Conservation (phyloP, 345 rosid species). For the Turnera subulata region DNA sequence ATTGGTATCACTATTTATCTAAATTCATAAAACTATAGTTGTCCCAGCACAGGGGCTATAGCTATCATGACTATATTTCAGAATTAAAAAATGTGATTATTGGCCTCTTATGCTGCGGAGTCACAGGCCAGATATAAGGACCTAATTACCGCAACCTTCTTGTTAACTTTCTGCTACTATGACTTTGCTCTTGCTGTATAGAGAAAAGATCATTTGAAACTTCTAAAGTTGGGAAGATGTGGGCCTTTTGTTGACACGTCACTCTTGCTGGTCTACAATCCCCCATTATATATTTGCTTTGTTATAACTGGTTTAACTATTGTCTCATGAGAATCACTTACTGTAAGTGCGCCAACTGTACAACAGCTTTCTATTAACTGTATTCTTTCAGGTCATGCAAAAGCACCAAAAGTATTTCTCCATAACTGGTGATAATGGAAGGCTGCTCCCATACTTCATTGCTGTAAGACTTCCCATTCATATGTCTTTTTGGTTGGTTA, state of each 20-base stretch:
- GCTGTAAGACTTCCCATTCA: slow-evolving; percentile 47
- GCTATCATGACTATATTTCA: too few relatives aligned
- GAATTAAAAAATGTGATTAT: too few relatives aligned
- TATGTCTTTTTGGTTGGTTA: slow-evolving; percentile 12
- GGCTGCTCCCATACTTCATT: slow-evolving; percentile 78
- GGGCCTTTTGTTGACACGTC: too few relatives aligned
- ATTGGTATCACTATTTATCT: too few relatives aligned
- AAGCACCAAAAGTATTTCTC: neutral
- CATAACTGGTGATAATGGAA: slow-evolving; percentile 33
- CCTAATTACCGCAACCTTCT: too few relatives aligned
- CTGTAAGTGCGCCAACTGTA: neutral
- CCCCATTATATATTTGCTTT: neutral
- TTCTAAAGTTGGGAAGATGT: neutral
- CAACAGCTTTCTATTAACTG: neutral
- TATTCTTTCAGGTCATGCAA: neutral
- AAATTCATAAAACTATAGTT: too few relatives aligned
- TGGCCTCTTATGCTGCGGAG: too few relatives aligned
- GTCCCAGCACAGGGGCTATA: too few relatives aligned
- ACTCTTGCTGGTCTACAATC: too few relatives aligned
- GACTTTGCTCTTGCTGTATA: too few relatives aligned
- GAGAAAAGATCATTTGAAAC: neutral
- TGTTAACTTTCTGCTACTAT: too few relatives aligned
- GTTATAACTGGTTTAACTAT: neutral
- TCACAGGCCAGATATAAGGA: too few relatives aligned
- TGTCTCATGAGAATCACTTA: neutral